Conservation (phyloP, 139 green algal genomes). For the Desmodesmus armatus region DNA sequence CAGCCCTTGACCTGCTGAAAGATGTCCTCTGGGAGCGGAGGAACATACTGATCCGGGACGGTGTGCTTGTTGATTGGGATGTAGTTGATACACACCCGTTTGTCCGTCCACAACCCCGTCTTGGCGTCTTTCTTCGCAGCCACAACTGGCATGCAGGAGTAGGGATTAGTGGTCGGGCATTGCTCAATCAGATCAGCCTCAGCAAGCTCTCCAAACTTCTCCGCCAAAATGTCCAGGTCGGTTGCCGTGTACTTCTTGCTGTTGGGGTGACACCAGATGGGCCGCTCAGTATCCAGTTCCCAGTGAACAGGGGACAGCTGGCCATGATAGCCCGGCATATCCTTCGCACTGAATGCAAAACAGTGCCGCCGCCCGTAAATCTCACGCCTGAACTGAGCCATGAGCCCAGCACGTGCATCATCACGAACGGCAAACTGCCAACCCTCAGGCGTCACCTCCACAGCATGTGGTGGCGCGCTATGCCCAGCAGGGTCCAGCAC, state of each 20-base stretch:
- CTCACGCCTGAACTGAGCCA: not conserved
- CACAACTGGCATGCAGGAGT: not conserved
- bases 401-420: not conserved
- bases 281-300: not conserved
- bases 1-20: not conserved
- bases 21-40: conserved; percentile 38
- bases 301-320: not conserved
- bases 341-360: not conserved
- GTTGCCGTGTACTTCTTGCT: not conserved
- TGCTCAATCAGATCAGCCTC: conserved; percentile 10
- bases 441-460: not conserved
- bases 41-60: conserved; percentile 24
- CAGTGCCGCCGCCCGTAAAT: not conserved
- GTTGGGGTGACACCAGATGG: conserved; percentile 15
- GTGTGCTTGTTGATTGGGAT: conserved; percentile 45
- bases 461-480: no score
- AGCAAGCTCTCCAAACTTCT: conserved; percentile 5
- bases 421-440: not conserved
- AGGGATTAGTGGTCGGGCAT: not conserved
- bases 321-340: conserved; percentile 1
- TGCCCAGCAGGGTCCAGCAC: not conserved
- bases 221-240: not conserved
- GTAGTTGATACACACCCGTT: conserved; percentile 38
- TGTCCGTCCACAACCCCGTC: conserved; percentile 19
- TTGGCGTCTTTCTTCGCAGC: conserved; percentile 39